These are phyloP conservation scores for Casaregolazyma suthepensis DNA, from an alignment of 1,139 yeast genomes.

Conservation along the genomic window DNA sequence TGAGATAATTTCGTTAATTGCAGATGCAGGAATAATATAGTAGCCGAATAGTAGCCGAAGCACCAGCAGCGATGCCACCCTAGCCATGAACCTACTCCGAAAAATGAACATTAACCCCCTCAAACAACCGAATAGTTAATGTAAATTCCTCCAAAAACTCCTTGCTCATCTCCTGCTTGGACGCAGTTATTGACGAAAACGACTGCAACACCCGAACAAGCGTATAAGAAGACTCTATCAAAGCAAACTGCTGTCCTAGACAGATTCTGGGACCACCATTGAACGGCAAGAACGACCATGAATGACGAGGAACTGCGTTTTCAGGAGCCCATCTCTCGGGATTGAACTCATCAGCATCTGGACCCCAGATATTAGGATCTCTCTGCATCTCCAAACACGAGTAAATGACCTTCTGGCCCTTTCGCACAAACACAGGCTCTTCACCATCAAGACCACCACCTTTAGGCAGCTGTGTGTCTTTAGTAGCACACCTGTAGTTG, in stretches of 20 bases:
- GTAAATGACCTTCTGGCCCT: slow-evolving; percentile 45
- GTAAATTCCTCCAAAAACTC: slow-evolving; percentile 3
- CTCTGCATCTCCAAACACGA: slow-evolving; percentile 45
- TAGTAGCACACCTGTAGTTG: slow-evolving; percentile 43
- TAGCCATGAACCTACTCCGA: background rate
- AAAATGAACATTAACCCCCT: background rate
- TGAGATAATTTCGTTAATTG: background rate
- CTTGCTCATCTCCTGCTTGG: slow-evolving; percentile 2
- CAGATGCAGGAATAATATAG: background rate
- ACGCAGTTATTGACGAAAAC: slow-evolving; percentile 14
- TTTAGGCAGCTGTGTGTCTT: slow-evolving; percentile 44
- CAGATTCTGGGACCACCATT: slow-evolving; percentile 60
- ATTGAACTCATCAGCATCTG: slow-evolving; percentile 42
- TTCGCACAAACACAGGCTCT: slow-evolving; percentile 41
- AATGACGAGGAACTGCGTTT: slow-evolving; percentile 17
- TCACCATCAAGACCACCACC: slow-evolving; percentile 47
- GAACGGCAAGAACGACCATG: slow-evolving; percentile 50
- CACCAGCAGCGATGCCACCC: background rate
- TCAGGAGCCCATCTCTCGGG: slow-evolving; percentile 46
- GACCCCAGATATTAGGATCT: slow-evolving; percentile 41
- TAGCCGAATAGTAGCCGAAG: no score
- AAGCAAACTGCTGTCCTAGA: slow-evolving; percentile 54
- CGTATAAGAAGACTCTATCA: slow-evolving; percentile 49
- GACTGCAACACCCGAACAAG: slow-evolving; percentile 39
- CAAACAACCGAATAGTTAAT: background rate